Evolutionary conservation across 257 asterid species (phyloP).

Genomic region (Primulina tabacum): DNA sequence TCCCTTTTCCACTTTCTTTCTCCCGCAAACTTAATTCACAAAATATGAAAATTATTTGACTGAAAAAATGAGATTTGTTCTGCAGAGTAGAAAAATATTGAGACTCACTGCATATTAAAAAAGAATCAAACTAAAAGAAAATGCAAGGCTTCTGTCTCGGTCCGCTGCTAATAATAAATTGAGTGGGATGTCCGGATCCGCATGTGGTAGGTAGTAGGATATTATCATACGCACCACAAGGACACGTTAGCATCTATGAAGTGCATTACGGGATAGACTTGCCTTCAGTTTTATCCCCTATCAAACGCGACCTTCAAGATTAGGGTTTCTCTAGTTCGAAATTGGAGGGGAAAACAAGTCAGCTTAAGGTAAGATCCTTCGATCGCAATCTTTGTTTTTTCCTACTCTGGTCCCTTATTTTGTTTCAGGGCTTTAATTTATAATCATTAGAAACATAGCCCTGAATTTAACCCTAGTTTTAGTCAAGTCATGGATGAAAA

Average conservation of each 20-base stretch:
- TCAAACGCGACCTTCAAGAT: constrained; percentile 18
- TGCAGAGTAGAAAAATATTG: too few relatives aligned
- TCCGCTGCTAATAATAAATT: too few relatives aligned
- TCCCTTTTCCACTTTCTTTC: too few relatives aligned
- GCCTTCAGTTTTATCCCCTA: neutral
- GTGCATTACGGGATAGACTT: neutral
- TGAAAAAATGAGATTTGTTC: too few relatives aligned
- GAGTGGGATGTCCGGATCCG: neutral
- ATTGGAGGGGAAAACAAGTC: neutral
- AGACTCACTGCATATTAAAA: too few relatives aligned
- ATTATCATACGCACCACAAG: constrained; percentile 6
- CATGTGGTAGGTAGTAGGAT: neutral
- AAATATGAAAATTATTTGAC: too few relatives aligned
- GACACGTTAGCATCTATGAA: constrained; percentile 16
- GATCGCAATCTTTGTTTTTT: neutral
- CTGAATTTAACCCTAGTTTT: constrained; percentile 28
- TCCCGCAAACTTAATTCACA: too few relatives aligned
- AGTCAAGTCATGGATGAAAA: constrained; percentile 48
- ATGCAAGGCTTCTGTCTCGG: too few relatives aligned
- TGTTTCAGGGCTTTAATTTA: neutral
- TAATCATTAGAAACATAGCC: neutral
- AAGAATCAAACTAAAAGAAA: too few relatives aligned
- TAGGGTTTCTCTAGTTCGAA: constrained; percentile 31
- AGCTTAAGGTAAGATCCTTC: constrained; percentile 23
- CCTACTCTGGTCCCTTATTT: neutral